Evolutionary conservation across 2,329 filamentous ascomycete species (phyloP), one percentile per base, ranked within the genome.

Genomic region (Hypoxylon sp.): DNA sequence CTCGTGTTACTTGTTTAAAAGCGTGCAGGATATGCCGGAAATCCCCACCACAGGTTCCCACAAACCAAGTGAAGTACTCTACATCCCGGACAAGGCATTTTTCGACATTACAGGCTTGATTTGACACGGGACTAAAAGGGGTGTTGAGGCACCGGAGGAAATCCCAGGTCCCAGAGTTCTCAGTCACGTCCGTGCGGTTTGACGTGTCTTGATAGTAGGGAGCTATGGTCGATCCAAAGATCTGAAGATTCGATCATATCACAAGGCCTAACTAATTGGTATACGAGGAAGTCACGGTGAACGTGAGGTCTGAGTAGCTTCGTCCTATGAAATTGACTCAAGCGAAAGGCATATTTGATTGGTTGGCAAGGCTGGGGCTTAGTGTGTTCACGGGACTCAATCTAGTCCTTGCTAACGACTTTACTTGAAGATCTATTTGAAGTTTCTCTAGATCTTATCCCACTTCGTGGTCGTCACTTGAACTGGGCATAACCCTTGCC

Each of bases 401-500:
- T 43, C 7, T 3, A 43, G 9, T 21, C n/a, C 10, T 43, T 43
- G 17, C 17, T 21, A 43, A 43, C 17, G 2, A 43, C 7, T 43
- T 11, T 3, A 21, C 6, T 43, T 43, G 34, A 11, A 21, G 2
- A 43, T 19, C 19, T 21, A 21, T 9, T 5, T 13, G 7, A 21
- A 21, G 2, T 13, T 43, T 21, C 3, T 43, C 17, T 11, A 21
- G 17, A 19, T 43, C 1, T 11, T 11, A 21, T 43, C 11, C 38
- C 38, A 21, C 10, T 19, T 21, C 38, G 9, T 21, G 11, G 4
- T 19, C 5, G 2, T 56, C 32, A 61, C 43, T 72, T 67, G 57
- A 74, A 74, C 30, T 68, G 19, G 62, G 66, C 60, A 67, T 79
- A 80, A 1, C 78, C 78, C 68, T 79, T 72, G 36, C 64, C 78